Evolutionary conservation across 495 filamentous ascomycete species (phyloP), one percentile per base, ranked within the genome.

Genomic region (Tuber indicum): DNA sequence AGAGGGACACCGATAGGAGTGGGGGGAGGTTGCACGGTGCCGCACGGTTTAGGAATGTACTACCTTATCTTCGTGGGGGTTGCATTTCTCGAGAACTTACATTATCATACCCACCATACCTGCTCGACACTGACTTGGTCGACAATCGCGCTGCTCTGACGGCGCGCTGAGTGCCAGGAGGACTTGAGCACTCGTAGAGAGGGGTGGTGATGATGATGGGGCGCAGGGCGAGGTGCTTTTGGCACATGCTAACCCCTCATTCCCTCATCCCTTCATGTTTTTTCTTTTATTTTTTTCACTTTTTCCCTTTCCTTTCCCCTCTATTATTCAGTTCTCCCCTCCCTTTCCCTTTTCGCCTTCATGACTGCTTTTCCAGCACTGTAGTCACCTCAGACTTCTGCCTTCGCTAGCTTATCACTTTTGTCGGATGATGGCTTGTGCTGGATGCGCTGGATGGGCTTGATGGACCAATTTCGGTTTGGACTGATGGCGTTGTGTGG

Each of bases 41-140:
- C 0, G 1, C 19, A 62, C 32, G 26, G 26, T 66, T 66, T 36
- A 66, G 58, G 58, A 66, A 66, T 66, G 58, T 66, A 19, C 58
- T 66, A 4, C 58, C 58, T 66, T 66, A 66, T 66, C 58, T 66
- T 36, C 14, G 58, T 66, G 58, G 58, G 58, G 58, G 58, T 66
- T 36, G 14, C 58, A 66, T 66, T 16, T 66, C 5, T 12, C 14
- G n/a, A 26, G 49, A 58, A 58, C 49, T 58, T 26, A 26, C 52
- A 17, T 66, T 66, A 32, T 36, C 4, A 8, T 36, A 8, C 58
- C 26, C 58, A 66, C 12, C 32, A 19, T 36, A 36, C 58, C 32
- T 36, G 58, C 26, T 66, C 14, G 58, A 26, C 58, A 66, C 26
- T 36, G 26, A 36, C 26, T 66, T 66, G 58, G 49, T 9, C n/a